Percentiles rank a stretch among this genome's conserved stretches.
Conservation (phyloP, 441 rosid species). For the Populus trichocarpa region DNA sequence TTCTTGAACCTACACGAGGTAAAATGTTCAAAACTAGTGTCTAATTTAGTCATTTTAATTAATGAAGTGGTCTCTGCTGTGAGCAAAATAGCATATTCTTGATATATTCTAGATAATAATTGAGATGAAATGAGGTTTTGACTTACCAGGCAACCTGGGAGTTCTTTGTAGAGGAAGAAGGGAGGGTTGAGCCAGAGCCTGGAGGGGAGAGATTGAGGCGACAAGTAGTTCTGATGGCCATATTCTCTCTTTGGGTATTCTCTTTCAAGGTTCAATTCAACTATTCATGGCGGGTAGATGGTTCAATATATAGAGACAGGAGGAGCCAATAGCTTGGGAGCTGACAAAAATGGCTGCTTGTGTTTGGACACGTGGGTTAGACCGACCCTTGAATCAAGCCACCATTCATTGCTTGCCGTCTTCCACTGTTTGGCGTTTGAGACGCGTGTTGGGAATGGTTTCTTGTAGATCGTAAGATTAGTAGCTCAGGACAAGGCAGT, state of each 20-base stretch:
- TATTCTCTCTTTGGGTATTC: neutral
- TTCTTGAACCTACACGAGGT: conserved; percentile 8
- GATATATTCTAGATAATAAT: too few relatives aligned
- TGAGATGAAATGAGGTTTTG: neutral
- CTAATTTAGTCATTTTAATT: neutral
- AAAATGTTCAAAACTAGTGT: neutral
- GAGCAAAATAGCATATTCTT: neutral
- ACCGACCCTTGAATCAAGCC: neutral
- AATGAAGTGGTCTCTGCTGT: neutral
- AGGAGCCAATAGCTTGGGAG: neutral
- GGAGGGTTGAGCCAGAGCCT: conserved; percentile 10
- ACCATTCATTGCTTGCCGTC: conserved; percentile 18
- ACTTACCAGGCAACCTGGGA: conserved; percentile 23
- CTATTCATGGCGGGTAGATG: neutral
- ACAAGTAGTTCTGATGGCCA: conserved; percentile 32
- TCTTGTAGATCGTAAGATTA: neutral
- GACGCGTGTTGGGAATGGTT: conserved; percentile 24
- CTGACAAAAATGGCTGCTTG: conserved; percentile 1
- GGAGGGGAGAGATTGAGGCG: conserved; percentile 41
- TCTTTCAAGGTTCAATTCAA: neutral
- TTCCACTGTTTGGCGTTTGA: neutral
- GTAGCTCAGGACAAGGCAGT: conserved; percentile 1
- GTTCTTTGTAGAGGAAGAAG: conserved; percentile 6
- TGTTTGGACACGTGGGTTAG: conserved; percentile 6
- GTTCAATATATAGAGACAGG: neutral